These are phyloP conservation scores for Phytophthora colocasiae DNA, from an alignment of 352 stramenopile species.

Conservation along the genomic window DNA sequence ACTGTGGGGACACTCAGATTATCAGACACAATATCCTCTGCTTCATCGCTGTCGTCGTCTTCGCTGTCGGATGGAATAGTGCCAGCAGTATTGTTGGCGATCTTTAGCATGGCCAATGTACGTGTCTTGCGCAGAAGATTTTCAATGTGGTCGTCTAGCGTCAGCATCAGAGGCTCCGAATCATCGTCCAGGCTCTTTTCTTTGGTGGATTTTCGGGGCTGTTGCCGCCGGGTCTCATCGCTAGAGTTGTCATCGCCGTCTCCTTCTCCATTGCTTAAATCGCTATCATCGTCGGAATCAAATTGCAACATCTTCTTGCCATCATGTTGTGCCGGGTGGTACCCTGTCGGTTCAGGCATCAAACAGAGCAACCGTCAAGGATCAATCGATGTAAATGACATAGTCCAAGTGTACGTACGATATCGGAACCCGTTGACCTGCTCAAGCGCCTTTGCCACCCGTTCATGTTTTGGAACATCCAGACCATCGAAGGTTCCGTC, in stretches of 20 bases:
- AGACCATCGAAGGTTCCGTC: conserved; percentile 26
- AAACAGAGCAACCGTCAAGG: conserved; percentile 5
- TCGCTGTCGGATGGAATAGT: conserved; percentile 58
- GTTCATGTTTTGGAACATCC: conserved; percentile 55
- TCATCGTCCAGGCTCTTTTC: not conserved
- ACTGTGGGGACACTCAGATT: conserved; percentile 26
- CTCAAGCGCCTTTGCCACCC: conserved; percentile 68
- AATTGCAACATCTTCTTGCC: conserved; percentile 55
- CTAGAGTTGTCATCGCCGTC: conserved; percentile 2
- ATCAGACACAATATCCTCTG: conserved; percentile 46
- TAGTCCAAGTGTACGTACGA: conserved; percentile 35
- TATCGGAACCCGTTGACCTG: conserved; percentile 78
- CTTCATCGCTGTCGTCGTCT: conserved; percentile 51
- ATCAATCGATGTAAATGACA: too few relatives aligned
- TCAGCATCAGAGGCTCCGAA: conserved; percentile 21
- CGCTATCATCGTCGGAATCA: conserved; percentile 52
- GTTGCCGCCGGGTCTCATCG: conserved; percentile 17
- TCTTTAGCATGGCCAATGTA: conserved; percentile 73
- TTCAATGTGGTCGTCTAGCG: conserved; percentile 77
- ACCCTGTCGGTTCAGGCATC: conserved; percentile 39
- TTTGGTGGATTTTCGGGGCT: conserved; percentile 10
- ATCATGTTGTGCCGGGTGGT: conserved; percentile 47
- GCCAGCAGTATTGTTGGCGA: conserved; percentile 77
- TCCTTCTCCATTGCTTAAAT: conserved; percentile 12
- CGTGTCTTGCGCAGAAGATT: conserved; percentile 68